A percentile compares a stretch with the other conserved stretches of the same genome.
Evolutionary conservation across 495 filamentous ascomycete species (phyloP).

Genomic region (Apodospora peruviana): DNA sequence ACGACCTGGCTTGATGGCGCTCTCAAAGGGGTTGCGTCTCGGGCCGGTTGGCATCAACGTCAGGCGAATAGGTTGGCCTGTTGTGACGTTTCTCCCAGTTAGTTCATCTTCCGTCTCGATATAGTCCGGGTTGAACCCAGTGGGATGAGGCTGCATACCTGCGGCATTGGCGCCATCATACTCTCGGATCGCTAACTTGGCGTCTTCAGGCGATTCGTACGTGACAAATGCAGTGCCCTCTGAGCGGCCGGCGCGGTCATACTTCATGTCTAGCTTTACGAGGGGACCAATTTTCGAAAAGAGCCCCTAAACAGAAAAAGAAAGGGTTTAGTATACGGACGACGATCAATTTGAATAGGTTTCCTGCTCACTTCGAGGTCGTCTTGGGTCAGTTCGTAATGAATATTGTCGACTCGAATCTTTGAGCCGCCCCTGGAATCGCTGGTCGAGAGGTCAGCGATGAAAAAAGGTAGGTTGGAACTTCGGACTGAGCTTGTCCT

Average conservation of each 20-base stretch:
- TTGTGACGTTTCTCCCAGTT: constrained; percentile 13
- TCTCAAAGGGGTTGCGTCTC: constrained; percentile 53
- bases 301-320: constrained; percentile 53
- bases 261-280: constrained; percentile 63
- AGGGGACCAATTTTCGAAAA: constrained; percentile 76
- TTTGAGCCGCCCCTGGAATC: constrained; percentile 54
- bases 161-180: constrained; percentile 90
- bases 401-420: constrained; percentile 83
- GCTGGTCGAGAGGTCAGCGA: constrained; percentile 24
- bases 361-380: constrained; percentile 65
- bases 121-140: no score
- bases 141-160: constrained; percentile 50
- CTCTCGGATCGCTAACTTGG: constrained; percentile 67
- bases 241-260: constrained; percentile 87
- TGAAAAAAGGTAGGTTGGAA: not conserved
- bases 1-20: constrained; percentile 46
- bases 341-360: not conserved
- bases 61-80: constrained; percentile 76
- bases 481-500: no score
- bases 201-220: constrained; percentile 64
- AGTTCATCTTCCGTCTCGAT: not conserved
- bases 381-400: constrained; percentile 85
- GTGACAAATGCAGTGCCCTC: constrained; percentile 82
- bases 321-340: constrained; percentile 8
- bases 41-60: constrained; percentile 55